These are phyloP conservation scores for Candolleomyces eurysporus DNA, from an alignment of 768 basidiomycete genomes.

Conservation along the genomic window DNA sequence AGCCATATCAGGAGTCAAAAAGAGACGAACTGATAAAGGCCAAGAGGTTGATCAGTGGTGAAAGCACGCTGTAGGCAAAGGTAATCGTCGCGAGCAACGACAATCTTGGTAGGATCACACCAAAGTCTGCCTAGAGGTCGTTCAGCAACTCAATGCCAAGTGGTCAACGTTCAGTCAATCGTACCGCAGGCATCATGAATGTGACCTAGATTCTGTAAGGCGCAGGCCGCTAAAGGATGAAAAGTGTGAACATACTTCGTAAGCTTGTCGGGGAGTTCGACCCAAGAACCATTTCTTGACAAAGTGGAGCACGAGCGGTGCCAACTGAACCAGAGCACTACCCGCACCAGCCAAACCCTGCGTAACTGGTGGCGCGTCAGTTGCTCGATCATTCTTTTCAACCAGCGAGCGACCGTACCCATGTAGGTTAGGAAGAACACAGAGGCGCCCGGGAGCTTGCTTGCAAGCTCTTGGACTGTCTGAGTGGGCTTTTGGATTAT, in stretches of 20 bases:
- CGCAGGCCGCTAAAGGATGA: neutral
- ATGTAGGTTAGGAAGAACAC: slow-evolving; percentile 67
- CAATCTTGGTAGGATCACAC: slow-evolving; percentile 45
- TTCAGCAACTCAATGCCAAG: neutral
- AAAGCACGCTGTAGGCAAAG: slow-evolving; percentile 60
- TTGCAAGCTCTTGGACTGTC: slow-evolving; percentile 42
- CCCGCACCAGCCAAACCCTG: slow-evolving; percentile 55
- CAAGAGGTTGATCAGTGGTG: slow-evolving; percentile 65
- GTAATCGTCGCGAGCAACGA: slow-evolving; percentile 52
- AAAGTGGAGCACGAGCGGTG: slow-evolving; percentile 54
- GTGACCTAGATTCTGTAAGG: slow-evolving; percentile 31
- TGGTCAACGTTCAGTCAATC: neutral
- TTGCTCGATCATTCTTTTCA: too few relatives aligned
- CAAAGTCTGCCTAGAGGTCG: slow-evolving; percentile 44
- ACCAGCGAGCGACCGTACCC: slow-evolving; percentile 22
- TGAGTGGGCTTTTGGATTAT: slow-evolving; percentile 43
- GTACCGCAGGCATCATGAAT: slow-evolving; percentile 50
- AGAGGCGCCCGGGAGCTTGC: slow-evolving; percentile 52
- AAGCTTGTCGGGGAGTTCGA: slow-evolving; percentile 65
- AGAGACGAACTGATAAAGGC: slow-evolving; percentile 48
- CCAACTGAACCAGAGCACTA: slow-evolving; percentile 51
- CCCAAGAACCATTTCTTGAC: slow-evolving; percentile 64
- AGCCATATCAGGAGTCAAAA: neutral
- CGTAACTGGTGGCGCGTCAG: slow-evolving; percentile 30
- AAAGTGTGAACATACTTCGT: slow-evolving; percentile 21